Percentiles rank a stretch among this genome's conserved stretches.
phyloP scores from a whole-genome alignment of 768 basidiomycete species.

The Collybia sp. region DNA sequence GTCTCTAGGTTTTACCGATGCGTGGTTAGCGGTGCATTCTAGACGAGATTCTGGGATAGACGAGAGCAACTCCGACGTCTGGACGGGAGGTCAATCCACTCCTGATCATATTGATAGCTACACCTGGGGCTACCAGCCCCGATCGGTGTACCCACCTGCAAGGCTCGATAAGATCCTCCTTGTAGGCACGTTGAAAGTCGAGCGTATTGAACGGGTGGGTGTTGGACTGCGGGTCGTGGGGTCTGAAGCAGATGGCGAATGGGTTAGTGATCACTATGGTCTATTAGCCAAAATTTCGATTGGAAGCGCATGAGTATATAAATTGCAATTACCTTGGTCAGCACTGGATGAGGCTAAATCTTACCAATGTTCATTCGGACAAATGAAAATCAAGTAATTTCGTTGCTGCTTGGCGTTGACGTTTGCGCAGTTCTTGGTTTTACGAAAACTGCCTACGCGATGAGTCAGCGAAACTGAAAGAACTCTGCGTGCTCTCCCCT shows the following conservation, averaged over 20 bases:
- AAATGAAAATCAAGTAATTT: too few species aligned
- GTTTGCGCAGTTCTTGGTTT: too few species aligned
- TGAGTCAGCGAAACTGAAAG: too few species aligned
- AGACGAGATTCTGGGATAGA: background rate
- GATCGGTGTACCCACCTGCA: constrained; percentile 21
- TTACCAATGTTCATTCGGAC: too few species aligned
- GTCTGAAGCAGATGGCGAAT: constrained; percentile 18
- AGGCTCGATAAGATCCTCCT: constrained; percentile 46
- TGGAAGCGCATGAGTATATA: background rate
- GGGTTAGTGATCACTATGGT: constrained; percentile 47
- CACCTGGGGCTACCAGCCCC: constrained; percentile 50
- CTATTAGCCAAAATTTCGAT: constrained; percentile 24
- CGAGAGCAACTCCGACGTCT: background rate
- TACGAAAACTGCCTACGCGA: too few species aligned
- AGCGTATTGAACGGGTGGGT: constrained; percentile 31
- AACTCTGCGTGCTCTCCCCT: too few species aligned
- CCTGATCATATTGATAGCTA: constrained; percentile 22
- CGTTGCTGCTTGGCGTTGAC: too few species aligned
- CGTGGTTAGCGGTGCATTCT: constrained; percentile 21
- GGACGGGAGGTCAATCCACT: constrained; percentile 12
- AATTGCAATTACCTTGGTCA: too few species aligned
- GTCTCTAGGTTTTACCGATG: constrained; percentile 35
- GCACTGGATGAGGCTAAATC: too few species aligned
- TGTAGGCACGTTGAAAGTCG: constrained; percentile 25
- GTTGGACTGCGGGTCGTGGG: constrained; percentile 25